These are phyloP conservation scores for Plectosphaerella cucumerina DNA, from an alignment of 2,329 filamentous ascomycete genomes.

Conservation along the genomic window DNA sequence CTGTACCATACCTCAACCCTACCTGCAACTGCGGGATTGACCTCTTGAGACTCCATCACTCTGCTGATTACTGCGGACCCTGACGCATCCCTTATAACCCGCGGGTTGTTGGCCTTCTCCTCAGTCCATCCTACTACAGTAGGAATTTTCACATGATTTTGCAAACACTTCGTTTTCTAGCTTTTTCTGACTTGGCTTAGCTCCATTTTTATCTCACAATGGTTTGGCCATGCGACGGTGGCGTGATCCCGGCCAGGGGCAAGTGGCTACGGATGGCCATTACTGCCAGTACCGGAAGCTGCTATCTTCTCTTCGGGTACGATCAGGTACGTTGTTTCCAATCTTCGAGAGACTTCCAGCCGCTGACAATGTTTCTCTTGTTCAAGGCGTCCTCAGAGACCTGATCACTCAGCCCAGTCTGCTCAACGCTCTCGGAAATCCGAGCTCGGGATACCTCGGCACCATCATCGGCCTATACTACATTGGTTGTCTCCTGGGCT, in stretches of 20 bases:
- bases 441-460: neutral
- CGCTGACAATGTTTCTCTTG: neutral
- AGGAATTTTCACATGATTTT: neutral
- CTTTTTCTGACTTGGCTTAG: neutral
- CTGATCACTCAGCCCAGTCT: neutral
- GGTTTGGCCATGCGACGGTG: neutral
- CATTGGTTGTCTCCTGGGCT: neutral
- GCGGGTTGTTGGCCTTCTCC: neutral
- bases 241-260: neutral
- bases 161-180: neutral
- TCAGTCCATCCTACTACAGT: neutral
- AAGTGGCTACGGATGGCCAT: neutral
- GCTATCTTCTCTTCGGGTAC: neutral
- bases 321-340: neutral
- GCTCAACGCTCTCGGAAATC: neutral
- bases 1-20: too few species aligned
- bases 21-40: too few species aligned
- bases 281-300: conserved; percentile 1
- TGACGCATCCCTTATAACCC: too few species aligned
- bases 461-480: conserved; percentile 2
- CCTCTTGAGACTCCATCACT: too few species aligned
- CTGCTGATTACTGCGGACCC: too few species aligned
- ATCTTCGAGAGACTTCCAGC: neutral
- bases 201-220: neutral
- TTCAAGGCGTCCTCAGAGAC: neutral